These are phyloP conservation scores for Phaeodactylum tricornutum DNA, from an alignment of 108 stramenopile species.

Conservation along the genomic window DNA sequence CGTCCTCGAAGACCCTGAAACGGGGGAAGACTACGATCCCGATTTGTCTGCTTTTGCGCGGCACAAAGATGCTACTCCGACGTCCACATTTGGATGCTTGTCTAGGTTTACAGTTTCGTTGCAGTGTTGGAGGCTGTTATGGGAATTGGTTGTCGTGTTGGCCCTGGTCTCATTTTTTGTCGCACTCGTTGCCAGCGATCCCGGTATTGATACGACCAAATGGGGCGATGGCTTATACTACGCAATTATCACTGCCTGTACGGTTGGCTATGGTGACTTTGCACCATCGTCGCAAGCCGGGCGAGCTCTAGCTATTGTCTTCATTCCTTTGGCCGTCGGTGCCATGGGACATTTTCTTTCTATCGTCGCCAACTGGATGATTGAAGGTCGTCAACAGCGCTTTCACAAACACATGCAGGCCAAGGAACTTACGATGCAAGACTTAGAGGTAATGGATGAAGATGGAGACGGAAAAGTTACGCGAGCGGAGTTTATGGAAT, in stretches of 20 bases:
- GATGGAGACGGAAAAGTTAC: slow-evolving; percentile 42
- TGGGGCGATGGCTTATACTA: slow-evolving; percentile 17
- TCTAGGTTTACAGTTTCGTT: no score
- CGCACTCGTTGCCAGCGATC: neutral
- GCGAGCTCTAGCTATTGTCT: slow-evolving; percentile 31
- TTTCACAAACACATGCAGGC: slow-evolving; percentile 18
- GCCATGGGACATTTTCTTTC: slow-evolving; percentile 44
- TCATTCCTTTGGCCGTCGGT: slow-evolving; percentile 51
- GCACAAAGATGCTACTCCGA: neutral
- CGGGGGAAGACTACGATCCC: neutral
- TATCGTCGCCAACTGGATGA: slow-evolving; percentile 26
- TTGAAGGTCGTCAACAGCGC: slow-evolving; percentile 12
- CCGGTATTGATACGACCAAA: neutral
- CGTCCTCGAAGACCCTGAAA: neutral
- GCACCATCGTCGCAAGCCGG: slow-evolving; percentile 12
- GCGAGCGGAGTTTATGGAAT: slow-evolving; percentile 60
- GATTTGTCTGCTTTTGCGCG: slow-evolving; percentile 2
- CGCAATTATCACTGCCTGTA: slow-evolving; percentile 13
- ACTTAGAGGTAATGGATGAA: slow-evolving; percentile 33
- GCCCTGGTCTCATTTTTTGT: neutral
- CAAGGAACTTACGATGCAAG: slow-evolving; percentile 39
- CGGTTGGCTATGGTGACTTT: slow-evolving; percentile 76
- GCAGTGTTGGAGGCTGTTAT: neutral
- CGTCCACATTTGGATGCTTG: neutral
- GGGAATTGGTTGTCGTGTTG: neutral